Conservation (phyloP, 495 filamentous ascomycete species). For the Hamigera avellanea region DNA sequence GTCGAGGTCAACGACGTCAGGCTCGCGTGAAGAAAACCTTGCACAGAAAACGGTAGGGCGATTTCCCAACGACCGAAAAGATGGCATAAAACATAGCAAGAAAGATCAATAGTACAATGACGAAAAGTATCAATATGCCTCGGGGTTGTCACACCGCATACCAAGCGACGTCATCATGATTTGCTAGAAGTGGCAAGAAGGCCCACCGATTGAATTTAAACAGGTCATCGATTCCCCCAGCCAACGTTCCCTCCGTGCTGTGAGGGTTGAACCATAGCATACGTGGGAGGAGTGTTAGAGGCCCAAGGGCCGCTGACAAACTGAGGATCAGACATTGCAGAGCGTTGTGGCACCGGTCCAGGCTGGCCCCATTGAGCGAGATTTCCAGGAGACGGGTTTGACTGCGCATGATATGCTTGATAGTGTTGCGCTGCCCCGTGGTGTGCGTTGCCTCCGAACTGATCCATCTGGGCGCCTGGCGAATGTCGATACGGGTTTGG, state of each 20-base stretch:
- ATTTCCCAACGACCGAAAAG: too few species aligned
- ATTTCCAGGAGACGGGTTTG: background rate
- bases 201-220: too few species aligned
- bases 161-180: constrained; percentile 21
- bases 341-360: background rate
- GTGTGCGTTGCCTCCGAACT: background rate
- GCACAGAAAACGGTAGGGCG: too few species aligned
- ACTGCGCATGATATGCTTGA: background rate
- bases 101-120: too few species aligned
- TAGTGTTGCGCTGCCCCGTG: background rate
- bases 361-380: background rate
- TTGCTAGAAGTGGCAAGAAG: constrained; percentile 6
- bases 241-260: too few species aligned
- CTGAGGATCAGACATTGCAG: constrained; percentile 2
- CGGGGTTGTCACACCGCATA: too few species aligned
- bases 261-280: background rate
- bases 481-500: too few species aligned
- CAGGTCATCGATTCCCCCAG: too few species aligned
- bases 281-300: background rate
- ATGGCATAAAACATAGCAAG: too few species aligned
- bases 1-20: too few species aligned
- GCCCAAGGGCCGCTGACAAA: constrained; percentile 2
- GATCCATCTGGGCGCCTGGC: background rate
- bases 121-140: too few species aligned
- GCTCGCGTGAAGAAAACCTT: too few species aligned